These are phyloP conservation scores for Eucalyptus melliodora DNA, from an alignment of 345 rosid species.

Conservation along the genomic window DNA sequence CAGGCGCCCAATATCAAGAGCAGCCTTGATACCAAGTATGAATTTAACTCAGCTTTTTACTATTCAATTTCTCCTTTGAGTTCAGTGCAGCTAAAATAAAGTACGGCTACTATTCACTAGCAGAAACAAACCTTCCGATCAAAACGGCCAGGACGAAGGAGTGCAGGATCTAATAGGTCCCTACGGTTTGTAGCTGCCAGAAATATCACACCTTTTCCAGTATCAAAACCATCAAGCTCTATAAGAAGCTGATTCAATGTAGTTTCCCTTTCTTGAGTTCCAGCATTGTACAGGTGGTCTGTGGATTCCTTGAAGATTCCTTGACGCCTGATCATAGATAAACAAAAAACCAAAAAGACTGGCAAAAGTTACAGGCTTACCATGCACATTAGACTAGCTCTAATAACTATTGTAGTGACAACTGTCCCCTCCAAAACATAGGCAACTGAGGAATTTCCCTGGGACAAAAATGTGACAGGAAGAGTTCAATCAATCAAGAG, in stretches of 20 bases:
- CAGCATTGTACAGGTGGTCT: conserved; percentile 83
- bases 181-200: conserved; percentile 90
- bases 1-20: background rate
- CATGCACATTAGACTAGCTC: background rate
- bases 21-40: background rate
- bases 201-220: conserved; percentile 96
- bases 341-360: background rate
- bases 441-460: background rate
- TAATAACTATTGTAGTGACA: background rate
- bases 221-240: conserved; percentile 98
- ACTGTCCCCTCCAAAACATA: background rate
- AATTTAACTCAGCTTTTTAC: background rate
- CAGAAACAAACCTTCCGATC: conserved; percentile 68
- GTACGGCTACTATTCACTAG: background rate
- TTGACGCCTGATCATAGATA: conserved; percentile 50
- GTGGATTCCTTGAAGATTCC: conserved; percentile 76
- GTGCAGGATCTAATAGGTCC: conserved; percentile 92
- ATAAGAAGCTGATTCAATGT: conserved; percentile 90
- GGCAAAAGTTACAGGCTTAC: background rate
- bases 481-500: background rate
- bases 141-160: conserved; percentile 93
- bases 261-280: conserved; percentile 95
- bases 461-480: background rate
- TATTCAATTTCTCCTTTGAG: background rate
- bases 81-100: background rate